phyloP scores from a whole-genome alignment of 177 flowering plant species.

The Telopea speciosissima region DNA sequence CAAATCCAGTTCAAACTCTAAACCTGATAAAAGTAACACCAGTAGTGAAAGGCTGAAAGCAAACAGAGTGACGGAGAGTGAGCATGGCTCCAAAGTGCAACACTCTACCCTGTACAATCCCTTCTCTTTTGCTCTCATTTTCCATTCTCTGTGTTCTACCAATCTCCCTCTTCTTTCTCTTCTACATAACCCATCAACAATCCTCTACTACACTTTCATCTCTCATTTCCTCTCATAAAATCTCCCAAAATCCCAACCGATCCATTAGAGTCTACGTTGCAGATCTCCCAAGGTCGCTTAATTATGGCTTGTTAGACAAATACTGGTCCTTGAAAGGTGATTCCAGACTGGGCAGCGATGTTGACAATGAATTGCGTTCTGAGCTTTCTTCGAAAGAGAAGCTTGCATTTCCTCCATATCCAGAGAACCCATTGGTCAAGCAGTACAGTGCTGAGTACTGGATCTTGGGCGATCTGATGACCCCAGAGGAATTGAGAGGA shows the following conservation, averaged over 20 bases:
- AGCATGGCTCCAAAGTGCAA: conserved; percentile 7
- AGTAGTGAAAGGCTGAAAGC: too few species aligned
- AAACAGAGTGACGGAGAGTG: neutral
- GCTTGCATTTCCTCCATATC: conserved; percentile 47
- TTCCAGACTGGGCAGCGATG: conserved; percentile 52
- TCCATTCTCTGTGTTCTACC: conserved; percentile 36
- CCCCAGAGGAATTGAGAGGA: conserved; percentile 38
- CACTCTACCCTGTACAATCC: conserved; percentile 16
- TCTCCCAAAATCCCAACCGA: conserved; percentile 12
- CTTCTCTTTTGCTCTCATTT: conserved; percentile 36
- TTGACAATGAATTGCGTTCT: conserved; percentile 38
- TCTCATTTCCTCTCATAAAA: conserved; percentile 11
- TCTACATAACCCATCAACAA: neutral
- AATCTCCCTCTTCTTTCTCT: conserved; percentile 12
- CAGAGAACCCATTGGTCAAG: conserved; percentile 84
- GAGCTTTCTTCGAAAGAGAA: conserved; percentile 18
- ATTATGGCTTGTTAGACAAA: conserved; percentile 63
- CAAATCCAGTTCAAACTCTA: too few species aligned
- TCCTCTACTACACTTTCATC: conserved; percentile 1
- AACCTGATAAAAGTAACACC: too few species aligned
- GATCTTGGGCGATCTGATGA: conserved; percentile 82
- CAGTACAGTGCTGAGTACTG: conserved; percentile 99
- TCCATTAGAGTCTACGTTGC: conserved; percentile 62
- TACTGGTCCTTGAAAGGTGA: conserved; percentile 68
- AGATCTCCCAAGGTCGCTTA: conserved; percentile 86